phyloP scores from a whole-genome alignment of 164 flowering plant species.

The Kingdonia uniflora region DNA sequence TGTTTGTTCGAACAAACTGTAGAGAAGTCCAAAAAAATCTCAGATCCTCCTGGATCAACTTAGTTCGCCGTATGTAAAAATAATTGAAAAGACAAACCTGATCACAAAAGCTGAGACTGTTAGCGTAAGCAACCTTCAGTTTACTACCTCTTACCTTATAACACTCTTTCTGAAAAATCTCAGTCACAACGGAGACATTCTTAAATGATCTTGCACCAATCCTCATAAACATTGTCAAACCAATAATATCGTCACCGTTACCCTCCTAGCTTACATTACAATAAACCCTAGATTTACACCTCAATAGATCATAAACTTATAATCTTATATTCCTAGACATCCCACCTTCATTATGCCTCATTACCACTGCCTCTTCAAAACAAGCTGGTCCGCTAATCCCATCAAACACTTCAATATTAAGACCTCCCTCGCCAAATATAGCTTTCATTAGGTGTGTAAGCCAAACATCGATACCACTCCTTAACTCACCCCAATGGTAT shows the following conservation, averaged over 20 bases:
- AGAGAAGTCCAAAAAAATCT: too few species aligned
- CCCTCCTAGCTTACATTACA: constrained; percentile 33
- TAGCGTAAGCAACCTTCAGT: constrained; percentile 43
- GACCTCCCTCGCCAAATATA: constrained; percentile 23
- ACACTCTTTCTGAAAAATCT: constrained; percentile 52
- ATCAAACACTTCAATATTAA: constrained; percentile 34
- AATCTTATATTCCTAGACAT: constrained; percentile 49
- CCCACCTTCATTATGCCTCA: constrained; percentile 72
- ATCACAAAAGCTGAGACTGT: constrained; percentile 59
- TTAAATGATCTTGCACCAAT: constrained; percentile 59
- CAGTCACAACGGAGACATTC: constrained; percentile 43
- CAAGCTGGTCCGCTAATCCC: constrained; percentile 27
- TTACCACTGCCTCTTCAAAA: constrained; percentile 59
- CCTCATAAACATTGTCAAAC: constrained; percentile 71
- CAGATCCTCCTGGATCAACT: too few species aligned
- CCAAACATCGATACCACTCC: constrained; percentile 48
- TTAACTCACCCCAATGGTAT: constrained; percentile 70
- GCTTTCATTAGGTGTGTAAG: constrained; percentile 37
- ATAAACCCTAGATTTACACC: constrained; percentile 58
- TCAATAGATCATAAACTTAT: constrained; percentile 53
- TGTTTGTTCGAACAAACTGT: too few species aligned
- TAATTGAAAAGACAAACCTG: constrained; percentile 42
- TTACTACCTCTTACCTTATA: constrained; percentile 42
- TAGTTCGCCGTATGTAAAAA: too few species aligned
- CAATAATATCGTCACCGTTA: constrained; percentile 17